A percentile compares a stretch with the other conserved stretches of the same genome.
Conservation (phyloP, 306 rosid genomes). For the Dryas drummondii region DNA sequence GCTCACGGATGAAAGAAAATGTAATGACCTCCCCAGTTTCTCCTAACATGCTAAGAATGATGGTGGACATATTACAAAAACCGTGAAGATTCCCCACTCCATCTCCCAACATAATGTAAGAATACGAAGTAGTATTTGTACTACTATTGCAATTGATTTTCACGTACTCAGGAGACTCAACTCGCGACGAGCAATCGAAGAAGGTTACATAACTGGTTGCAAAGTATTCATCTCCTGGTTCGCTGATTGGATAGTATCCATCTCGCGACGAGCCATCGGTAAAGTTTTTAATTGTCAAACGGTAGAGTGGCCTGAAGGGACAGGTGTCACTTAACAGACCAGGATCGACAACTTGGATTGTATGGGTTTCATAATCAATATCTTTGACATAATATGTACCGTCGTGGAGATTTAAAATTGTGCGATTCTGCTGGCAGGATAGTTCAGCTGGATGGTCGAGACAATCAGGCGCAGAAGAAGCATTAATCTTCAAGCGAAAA, state of each 20-base stretch:
- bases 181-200: background rate
- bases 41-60: accelerated
- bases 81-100: background rate
- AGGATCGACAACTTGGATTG: conserved; percentile 26
- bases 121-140: background rate
- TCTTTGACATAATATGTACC: conserved; percentile 15
- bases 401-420: background rate
- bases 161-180: background rate
- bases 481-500: background rate
- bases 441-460: background rate
- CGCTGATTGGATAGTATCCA: background rate
- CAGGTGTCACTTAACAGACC: background rate
- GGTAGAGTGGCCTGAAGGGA: conserved; percentile 10
- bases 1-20: background rate
- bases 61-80: background rate
- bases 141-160: background rate
- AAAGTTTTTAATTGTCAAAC: background rate
- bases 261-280: too few species aligned
- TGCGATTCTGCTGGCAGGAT: background rate
- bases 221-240: too few species aligned
- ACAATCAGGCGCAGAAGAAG: background rate
- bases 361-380: background rate
- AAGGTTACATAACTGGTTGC: background rate
- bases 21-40: background rate
- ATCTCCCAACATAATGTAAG: background rate